phyloP scores from a whole-genome alignment of 805 yeast genomes.

The Teunomyces panamensis region DNA sequence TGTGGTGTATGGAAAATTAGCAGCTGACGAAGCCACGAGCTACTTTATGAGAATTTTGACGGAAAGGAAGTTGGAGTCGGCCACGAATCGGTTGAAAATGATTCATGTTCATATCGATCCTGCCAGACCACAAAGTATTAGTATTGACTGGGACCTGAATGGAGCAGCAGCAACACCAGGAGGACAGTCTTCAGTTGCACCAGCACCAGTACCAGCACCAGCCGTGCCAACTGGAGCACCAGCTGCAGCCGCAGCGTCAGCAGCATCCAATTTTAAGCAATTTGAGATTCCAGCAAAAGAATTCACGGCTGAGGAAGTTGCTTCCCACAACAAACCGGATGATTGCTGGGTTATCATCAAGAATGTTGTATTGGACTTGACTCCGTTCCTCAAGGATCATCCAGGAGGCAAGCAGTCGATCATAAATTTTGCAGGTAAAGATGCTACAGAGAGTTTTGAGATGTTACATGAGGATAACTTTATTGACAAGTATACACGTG shows the following conservation, averaged over 20 bases:
- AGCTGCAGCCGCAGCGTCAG: slow-evolving; percentile 2
- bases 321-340: slow-evolving; percentile 41
- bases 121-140: slow-evolving; percentile 25
- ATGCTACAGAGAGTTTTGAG: slow-evolving; percentile 48
- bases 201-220: not conserved
- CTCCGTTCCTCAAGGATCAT: slow-evolving; percentile 43
- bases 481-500: slow-evolving; percentile 46
- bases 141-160: slow-evolving; percentile 30
- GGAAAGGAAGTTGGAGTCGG: slow-evolving; percentile 9
- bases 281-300: slow-evolving; percentile 48
- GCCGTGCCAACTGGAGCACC: slow-evolving; percentile 4
- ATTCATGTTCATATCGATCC: slow-evolving; percentile 47
- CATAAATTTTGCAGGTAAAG: slow-evolving; percentile 45
- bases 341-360: slow-evolving; percentile 58
- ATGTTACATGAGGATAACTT: slow-evolving; percentile 59
- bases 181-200: not conserved
- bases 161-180: not conserved
- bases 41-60: slow-evolving; percentile 27
- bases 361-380: slow-evolving; percentile 48
- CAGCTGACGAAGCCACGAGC: slow-evolving; percentile 41
- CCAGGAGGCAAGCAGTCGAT: slow-evolving; percentile 57
- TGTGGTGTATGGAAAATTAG: slow-evolving; percentile 43
- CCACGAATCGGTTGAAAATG: slow-evolving; percentile 38
- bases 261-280: slow-evolving; percentile 6
- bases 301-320: slow-evolving; percentile 44